A percentile compares a stretch with the other conserved stretches of the same genome.
These are phyloP conservation scores for Colletotrichum graminicola DNA, from an alignment of 2,329 filamentous ascomycete genomes.

Conservation along the genomic window DNA sequence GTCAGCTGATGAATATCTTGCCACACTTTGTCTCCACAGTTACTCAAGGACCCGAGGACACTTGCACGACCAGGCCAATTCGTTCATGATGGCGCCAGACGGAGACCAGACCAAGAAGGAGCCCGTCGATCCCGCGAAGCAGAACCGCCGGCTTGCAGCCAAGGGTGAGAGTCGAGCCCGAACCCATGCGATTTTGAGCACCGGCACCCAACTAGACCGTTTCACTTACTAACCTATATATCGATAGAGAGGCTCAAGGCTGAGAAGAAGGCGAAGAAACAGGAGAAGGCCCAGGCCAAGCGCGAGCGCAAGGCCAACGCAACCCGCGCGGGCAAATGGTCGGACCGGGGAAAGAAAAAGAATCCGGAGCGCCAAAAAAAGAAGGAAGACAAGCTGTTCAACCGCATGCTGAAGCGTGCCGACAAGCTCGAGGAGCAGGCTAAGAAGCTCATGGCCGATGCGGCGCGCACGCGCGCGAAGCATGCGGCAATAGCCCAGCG, in stretches of 20 bases:
- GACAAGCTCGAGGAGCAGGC: conserved; percentile 57
- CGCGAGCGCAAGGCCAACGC: conserved; percentile 53
- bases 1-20: neutral
- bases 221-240: neutral
- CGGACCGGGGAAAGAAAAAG: conserved; percentile 47
- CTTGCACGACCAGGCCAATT: neutral
- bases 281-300: conserved; percentile 54
- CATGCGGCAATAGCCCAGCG: conserved; percentile 46
- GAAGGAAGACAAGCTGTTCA: conserved; percentile 55
- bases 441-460: conserved; percentile 55
- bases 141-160: conserved; percentile 17
- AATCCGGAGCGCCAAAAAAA: conserved; percentile 45
- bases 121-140: conserved; percentile 41
- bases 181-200: neutral
- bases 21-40: neutral
- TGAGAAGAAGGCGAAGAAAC: conserved; percentile 54
- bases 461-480: conserved; percentile 51
- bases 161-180: conserved; percentile 20
- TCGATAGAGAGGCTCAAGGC: conserved; percentile 48
- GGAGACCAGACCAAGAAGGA: neutral
- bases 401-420: conserved; percentile 54
- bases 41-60: neutral
- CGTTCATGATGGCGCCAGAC: conserved; percentile 17
- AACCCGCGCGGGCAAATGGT: conserved; percentile 51
- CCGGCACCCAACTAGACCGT: neutral